Evolutionary conservation across 371 early-diverging fungal species (phyloP).

Genomic region (Lichtheimia hyalospora): DNA sequence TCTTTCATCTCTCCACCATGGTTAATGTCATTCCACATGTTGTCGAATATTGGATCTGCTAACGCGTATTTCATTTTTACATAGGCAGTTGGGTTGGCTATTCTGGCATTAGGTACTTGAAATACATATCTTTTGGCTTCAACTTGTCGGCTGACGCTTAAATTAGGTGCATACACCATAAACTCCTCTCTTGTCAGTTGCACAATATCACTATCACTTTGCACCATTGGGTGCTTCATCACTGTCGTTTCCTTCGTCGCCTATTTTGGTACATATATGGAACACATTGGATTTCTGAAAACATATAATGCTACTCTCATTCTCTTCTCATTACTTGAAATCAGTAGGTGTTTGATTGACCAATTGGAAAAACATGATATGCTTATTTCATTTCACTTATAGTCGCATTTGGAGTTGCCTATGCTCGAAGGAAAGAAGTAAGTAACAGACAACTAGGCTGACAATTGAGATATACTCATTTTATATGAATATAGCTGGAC

Average conservation of each 20-base stretch:
- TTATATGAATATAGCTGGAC: conserved; percentile 14
- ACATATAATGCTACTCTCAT: conserved; percentile 25
- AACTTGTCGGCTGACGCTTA: neutral
- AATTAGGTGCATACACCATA: conserved; percentile 33
- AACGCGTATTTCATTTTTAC: conserved; percentile 10
- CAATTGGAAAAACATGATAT: neutral
- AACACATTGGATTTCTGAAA: conserved; percentile 31
- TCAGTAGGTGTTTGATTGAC: conserved; percentile 14
- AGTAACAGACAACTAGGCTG: neutral
- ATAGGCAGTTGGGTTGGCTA: conserved; percentile 15
- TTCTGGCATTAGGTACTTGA: conserved; percentile 10
- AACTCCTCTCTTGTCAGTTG: conserved; percentile 23
- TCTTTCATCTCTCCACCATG: conserved; percentile 28
- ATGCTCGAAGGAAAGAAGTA: conserved; percentile 1
- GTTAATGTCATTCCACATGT: conserved; percentile 10
- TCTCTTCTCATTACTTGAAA: conserved; percentile 20
- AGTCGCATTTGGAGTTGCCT: conserved; percentile 2
- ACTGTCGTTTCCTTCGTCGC: conserved; percentile 29
- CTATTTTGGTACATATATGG: conserved; percentile 31
- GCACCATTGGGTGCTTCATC: conserved; percentile 23
- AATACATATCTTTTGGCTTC: too few relatives aligned
- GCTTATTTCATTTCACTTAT: neutral
- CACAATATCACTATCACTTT: conserved; percentile 16
- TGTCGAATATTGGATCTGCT: neutral
- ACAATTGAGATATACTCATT: neutral